Conservation (phyloP, 495 filamentous ascomycete genomes). For the Hyaloscypha bicolor region DNA sequence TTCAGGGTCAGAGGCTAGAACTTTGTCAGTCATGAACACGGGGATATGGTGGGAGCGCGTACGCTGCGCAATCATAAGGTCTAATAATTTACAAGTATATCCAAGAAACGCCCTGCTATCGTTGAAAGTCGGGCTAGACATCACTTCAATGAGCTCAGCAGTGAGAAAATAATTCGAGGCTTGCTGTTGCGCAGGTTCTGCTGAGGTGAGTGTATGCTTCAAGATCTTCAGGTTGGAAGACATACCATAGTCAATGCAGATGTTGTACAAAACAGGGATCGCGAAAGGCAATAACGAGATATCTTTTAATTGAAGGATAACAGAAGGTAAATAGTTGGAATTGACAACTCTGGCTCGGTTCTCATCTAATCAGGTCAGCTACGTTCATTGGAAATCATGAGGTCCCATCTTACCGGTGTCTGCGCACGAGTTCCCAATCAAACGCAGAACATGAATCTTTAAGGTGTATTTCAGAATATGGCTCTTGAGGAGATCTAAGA, state of each 20-base stretch:
- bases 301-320: slow-evolving; percentile 55
- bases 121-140: slow-evolving; percentile 38
- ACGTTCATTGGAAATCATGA: not conserved
- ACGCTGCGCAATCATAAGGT: slow-evolving; percentile 49
- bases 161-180: slow-evolving; percentile 47
- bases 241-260: slow-evolving; percentile 75
- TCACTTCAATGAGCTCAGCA: slow-evolving; percentile 40
- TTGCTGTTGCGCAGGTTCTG: slow-evolving; percentile 55
- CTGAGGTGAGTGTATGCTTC: slow-evolving; percentile 21
- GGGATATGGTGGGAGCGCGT: slow-evolving; percentile 19
- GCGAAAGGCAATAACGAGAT: slow-evolving; percentile 56
- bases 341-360: slow-evolving; percentile 69
- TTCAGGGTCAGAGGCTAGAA: slow-evolving; percentile 28
- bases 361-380: slow-evolving; percentile 54
- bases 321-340: slow-evolving; percentile 54
- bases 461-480: slow-evolving; percentile 38
- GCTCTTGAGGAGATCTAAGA: slow-evolving; percentile 55
- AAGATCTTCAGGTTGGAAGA: not conserved
- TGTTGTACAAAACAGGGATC: slow-evolving; percentile 72
- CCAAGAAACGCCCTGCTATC: slow-evolving; percentile 36
- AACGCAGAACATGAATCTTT: slow-evolving; percentile 59
- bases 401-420: slow-evolving; percentile 62
- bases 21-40: not conserved
- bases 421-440: slow-evolving; percentile 82
- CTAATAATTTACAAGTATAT: slow-evolving; percentile 51